Percentiles rank a stretch among this genome's conserved stretches.
Conservation (phyloP, 2,329 filamentous ascomycete genomes). For the Stachybotrys chartarum region DNA sequence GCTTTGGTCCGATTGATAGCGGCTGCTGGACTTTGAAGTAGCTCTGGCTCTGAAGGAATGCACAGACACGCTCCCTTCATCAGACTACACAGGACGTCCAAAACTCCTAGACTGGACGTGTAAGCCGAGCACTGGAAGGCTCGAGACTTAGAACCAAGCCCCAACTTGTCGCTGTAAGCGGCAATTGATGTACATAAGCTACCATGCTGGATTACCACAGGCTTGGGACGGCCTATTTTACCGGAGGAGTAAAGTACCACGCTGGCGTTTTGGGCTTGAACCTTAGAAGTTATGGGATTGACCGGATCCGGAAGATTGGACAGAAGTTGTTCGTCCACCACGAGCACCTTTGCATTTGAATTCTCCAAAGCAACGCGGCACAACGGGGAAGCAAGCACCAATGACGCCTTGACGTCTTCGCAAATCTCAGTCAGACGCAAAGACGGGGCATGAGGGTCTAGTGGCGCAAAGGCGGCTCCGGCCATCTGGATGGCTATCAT, state of each 20-base stretch:
- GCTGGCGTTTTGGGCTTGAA: background rate
- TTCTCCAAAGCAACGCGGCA: background rate
- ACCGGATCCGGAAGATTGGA: slow-evolving; percentile 2
- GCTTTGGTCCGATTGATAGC: slow-evolving; percentile 1
- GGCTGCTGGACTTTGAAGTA: slow-evolving; percentile 1
- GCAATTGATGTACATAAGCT: slow-evolving; percentile 4
- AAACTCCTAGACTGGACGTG: slow-evolving; percentile 10
- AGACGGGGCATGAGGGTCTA: slow-evolving; percentile 6
- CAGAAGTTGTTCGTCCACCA: slow-evolving; percentile 1
- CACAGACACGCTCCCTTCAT: slow-evolving; percentile 5
- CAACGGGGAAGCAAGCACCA: background rate
- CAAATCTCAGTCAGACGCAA: background rate
- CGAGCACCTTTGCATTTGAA: background rate
- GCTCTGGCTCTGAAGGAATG: slow-evolving; percentile 5
- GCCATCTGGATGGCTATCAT: slow-evolving; percentile 10
- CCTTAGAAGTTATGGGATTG: background rate
- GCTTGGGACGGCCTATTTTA: slow-evolving; percentile 2
- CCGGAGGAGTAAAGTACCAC: slow-evolving; percentile 6
- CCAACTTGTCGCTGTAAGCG: slow-evolving; percentile 3
- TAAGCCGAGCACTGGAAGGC: slow-evolving; percentile 12
- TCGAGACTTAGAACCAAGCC: slow-evolving; percentile 3
- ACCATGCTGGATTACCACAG: slow-evolving; percentile 5
- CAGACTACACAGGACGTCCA: slow-evolving; percentile 8
- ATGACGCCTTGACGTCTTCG: background rate
- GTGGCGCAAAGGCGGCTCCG: slow-evolving; percentile 10